phyloP scores from a whole-genome alignment of 2,329 filamentous ascomycete species.

The Penicillium hordei region DNA sequence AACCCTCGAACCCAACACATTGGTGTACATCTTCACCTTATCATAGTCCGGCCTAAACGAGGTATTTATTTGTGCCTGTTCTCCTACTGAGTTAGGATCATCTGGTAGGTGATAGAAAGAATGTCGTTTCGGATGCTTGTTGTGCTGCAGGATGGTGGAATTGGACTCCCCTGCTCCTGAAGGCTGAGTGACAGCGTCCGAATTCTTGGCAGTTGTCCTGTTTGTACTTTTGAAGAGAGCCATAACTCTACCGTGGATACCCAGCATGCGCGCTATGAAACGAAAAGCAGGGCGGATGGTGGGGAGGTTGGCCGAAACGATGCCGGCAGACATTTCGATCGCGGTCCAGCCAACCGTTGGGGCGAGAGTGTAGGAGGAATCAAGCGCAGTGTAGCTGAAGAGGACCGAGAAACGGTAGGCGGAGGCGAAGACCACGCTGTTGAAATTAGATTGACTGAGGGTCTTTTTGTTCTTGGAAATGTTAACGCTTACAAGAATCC shows the following conservation, averaged over 20 bases:
- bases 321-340: slow-evolving; percentile 32
- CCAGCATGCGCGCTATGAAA: slow-evolving; percentile 16
- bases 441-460: neutral
- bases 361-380: slow-evolving; percentile 31
- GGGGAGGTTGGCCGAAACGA: slow-evolving; percentile 30
- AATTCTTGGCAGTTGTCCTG: neutral
- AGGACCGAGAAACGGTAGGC: neutral
- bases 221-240: neutral
- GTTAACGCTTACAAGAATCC: neutral
- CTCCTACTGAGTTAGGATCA: neutral
- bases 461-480: neutral
- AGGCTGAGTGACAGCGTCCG: neutral
- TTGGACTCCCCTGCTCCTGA: neutral
- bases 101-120: neutral
- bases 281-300: slow-evolving; percentile 28
- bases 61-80: neutral
- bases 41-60: neutral
- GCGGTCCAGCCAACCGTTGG: slow-evolving; percentile 31
- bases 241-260: neutral
- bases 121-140: neutral
- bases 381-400: neutral
- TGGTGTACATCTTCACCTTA: neutral
- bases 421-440: neutral
- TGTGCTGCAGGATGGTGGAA: neutral
- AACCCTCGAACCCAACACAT: neutral